These are phyloP conservation scores for Lachnellula willkommii DNA, from an alignment of 2,329 filamentous ascomycete genomes.

Conservation along the genomic window DNA sequence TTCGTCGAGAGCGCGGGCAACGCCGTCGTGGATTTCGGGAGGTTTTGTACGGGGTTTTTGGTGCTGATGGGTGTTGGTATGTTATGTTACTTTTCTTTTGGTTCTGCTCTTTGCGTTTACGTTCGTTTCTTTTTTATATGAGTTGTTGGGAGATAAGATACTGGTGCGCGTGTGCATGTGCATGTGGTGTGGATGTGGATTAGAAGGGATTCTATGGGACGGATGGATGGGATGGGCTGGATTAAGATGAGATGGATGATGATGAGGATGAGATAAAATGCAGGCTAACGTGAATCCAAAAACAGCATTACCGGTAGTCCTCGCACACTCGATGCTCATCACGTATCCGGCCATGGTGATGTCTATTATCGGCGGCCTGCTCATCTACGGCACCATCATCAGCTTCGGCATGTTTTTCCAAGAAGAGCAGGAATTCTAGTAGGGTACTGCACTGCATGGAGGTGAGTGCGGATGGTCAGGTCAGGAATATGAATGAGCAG, in stretches of 20 bases:
- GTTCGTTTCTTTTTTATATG: too few species aligned
- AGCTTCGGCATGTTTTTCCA: slow-evolving; percentile 98
- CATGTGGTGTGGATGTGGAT: too few species aligned
- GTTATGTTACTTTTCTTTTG: slow-evolving; percentile 34
- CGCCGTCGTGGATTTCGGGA: slow-evolving; percentile 84
- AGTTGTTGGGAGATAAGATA: too few species aligned
- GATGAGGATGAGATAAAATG: too few species aligned
- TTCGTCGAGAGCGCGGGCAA: slow-evolving; percentile 78
- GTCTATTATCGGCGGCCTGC: slow-evolving; percentile 83
- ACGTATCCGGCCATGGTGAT: slow-evolving; percentile 82
- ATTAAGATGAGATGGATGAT: too few species aligned
- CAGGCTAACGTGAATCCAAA: background rate
- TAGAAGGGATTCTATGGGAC: background rate
- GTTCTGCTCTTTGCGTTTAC: too few species aligned
- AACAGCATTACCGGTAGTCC: slow-evolving; percentile 76
- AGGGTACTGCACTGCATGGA: background rate
- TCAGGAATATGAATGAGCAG: background rate
- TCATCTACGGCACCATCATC: slow-evolving; percentile 98
- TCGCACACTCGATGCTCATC: slow-evolving; percentile 84
- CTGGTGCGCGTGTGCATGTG: too few species aligned
- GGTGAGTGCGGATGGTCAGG: background rate
- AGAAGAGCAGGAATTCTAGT: slow-evolving; percentile 88
- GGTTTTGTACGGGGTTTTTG: slow-evolving; percentile 91
- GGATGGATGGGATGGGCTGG: background rate
- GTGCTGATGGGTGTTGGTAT: slow-evolving; percentile 95